Evolutionary conservation across 345 rosid genomes (phyloP), one percentile per base, ranked within the genome.

Genomic region (Sisymbrium irio): DNA sequence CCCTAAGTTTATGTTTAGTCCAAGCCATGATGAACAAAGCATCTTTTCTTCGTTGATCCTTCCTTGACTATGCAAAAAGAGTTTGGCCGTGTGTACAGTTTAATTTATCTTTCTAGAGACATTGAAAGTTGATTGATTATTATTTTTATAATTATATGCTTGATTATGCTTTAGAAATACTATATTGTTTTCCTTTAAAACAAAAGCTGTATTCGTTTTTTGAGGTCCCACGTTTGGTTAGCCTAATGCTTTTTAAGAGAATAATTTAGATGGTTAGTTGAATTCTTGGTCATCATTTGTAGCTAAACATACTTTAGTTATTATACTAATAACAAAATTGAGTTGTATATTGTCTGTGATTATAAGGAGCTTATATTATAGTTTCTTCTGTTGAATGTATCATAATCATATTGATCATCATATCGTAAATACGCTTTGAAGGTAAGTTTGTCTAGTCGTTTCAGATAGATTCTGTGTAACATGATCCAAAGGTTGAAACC

Each of bases 231-330:
- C 65, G 19, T 35, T 76, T 68, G 50, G 45, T 72, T 76, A 58
- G 71, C 60, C 63, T 68, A 59, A 50, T 74, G 76, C 51, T 72
- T 74, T 50, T 56, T 13, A 9, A 3, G 53, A 20, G 63, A 69
- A 69, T 69, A 76, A 78, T 75, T 70, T 28, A 64, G 55, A 58
- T 79, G 78, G 63, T 76, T 81, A 45, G 77, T 73, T 67, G 77
- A 74, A 70, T 14, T 68, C 50, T 76, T 79, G 57, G 70, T 80
- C 67, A 78, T 75, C 65, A 63, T 72, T 67, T 55, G 32, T 54
- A 13, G 12, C 72, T 80, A 65, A 45, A 72, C 80, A 65, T 63
- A 50, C 65, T 68, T 68, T 42, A 51, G 37, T 36, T 65, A 71
- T 49, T 58, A 65, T 46, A 30, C 25, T 55, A 55, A 45, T 55